These are phyloP conservation scores for Hymenoscyphus scutula DNA, from an alignment of 2,329 filamentous ascomycete species.

Conservation along the genomic window DNA sequence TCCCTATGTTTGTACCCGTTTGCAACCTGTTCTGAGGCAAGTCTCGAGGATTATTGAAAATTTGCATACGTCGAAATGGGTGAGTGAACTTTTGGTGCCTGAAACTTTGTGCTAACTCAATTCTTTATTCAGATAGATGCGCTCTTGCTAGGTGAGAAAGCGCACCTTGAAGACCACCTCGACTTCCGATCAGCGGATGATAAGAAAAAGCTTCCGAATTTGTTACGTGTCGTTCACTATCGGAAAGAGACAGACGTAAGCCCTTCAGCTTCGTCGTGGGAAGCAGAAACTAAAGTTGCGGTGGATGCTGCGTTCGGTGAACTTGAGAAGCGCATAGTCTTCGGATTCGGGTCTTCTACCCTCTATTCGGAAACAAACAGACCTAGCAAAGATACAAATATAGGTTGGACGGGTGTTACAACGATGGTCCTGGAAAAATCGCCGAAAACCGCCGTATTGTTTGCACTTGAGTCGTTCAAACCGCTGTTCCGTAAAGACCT, in stretches of 20 bases:
- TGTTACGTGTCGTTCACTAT: neutral
- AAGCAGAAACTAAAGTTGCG: neutral
- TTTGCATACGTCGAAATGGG: neutral
- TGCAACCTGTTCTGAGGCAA: neutral
- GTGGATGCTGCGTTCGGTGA: neutral
- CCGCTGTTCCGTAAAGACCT: neutral
- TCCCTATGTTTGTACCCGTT: neutral
- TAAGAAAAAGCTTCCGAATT: neutral
- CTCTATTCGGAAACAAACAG: neutral
- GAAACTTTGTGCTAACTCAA: neutral
- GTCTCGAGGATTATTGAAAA: neutral
- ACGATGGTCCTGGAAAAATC: neutral
- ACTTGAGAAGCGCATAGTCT: neutral
- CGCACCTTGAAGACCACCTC: neutral
- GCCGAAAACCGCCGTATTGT: neutral
- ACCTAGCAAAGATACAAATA: neutral
- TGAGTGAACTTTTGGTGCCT: neutral
- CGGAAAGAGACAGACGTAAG: neutral
- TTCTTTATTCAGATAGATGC: neutral
- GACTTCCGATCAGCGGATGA: neutral
- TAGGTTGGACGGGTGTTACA: neutral
- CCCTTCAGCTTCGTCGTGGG: neutral
- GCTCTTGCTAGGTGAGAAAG: neutral
- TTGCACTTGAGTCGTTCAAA: neutral
- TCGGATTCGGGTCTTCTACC: neutral